phyloP scores from a whole-genome alignment of 1,284 basidiomycete genomes.

The Rhodotorula sp. region DNA sequence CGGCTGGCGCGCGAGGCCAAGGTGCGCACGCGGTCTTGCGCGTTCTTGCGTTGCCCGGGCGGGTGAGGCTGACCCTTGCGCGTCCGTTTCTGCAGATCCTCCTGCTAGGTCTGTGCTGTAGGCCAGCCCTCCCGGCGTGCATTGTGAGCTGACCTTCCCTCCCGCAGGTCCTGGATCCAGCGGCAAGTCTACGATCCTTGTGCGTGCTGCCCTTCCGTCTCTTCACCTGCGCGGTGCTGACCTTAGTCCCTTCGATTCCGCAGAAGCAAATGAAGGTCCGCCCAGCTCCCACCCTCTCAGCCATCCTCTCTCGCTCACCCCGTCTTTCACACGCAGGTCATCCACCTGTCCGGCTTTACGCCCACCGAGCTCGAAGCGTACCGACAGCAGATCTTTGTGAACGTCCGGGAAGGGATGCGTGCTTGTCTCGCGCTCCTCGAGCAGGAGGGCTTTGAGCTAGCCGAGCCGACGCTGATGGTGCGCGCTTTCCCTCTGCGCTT shows the following conservation, averaged over 20 bases:
- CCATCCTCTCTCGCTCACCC: no score
- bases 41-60: neutral
- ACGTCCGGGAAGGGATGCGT: constrained; percentile 80
- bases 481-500: neutral
- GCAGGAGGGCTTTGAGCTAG: constrained; percentile 61
- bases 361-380: constrained; percentile 45
- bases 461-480: constrained; percentile 8
- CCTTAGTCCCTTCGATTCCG: no score
- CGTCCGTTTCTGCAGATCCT: constrained; percentile 21
- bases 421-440: constrained; percentile 84
- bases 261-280: constrained; percentile 42
- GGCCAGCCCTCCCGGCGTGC: accelerated
- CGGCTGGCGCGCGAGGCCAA: constrained; percentile 44
- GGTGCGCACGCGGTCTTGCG: constrained; percentile 44
- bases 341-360: constrained; percentile 44
- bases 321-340: constrained; percentile 25
- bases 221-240: neutral
- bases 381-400: constrained; percentile 87
- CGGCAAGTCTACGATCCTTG: constrained; percentile 40
- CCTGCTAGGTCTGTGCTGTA: constrained; percentile 36
- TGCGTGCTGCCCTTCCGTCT: neutral
- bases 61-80: neutral
- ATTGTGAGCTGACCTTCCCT: neutral
- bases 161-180: constrained; percentile 32
- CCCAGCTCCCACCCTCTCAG: no score